Conservation (phyloP, 129 eudicot genomes). For the Helianthus tuberosus region DNA sequence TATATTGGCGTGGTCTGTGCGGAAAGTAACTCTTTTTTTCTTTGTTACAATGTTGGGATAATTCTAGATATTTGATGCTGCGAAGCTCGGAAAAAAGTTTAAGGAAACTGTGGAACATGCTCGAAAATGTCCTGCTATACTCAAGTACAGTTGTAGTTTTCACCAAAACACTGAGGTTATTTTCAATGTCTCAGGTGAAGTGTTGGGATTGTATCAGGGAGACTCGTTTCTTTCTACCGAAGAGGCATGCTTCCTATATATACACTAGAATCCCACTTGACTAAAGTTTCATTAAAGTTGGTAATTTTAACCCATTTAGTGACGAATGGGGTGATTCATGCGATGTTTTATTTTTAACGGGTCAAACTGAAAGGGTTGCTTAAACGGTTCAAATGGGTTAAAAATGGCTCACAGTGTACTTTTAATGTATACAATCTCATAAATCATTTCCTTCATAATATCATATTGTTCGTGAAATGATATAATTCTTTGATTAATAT, state of each 20-base stretch:
- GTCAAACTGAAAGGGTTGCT: background rate
- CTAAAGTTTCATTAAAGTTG: background rate
- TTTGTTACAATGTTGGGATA: constrained; percentile 16
- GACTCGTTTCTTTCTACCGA: constrained; percentile 31
- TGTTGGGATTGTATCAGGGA: constrained; percentile 43
- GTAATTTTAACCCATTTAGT: background rate
- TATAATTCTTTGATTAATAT: background rate
- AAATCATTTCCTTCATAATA: background rate
- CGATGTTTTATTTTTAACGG: background rate
- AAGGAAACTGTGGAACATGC: constrained; percentile 48
- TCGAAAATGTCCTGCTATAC: constrained; percentile 43
- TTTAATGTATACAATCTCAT: background rate
- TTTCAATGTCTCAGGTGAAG: constrained; percentile 52
- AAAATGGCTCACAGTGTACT: background rate
- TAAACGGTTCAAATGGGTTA: background rate
- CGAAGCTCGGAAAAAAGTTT: constrained; percentile 39
- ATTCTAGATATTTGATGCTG: constrained; percentile 41
- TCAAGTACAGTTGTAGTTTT: constrained; percentile 28
- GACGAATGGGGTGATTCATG: background rate
- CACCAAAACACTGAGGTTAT: constrained; percentile 41
- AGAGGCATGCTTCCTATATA: constrained; percentile 45
- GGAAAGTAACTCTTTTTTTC: no score
- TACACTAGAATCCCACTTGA: background rate
- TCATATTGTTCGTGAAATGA: background rate
- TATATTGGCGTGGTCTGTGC: no score